Evolutionary conservation across 2,329 filamentous ascomycete genomes (phyloP).

Genomic region (Thelonectria blattea): DNA sequence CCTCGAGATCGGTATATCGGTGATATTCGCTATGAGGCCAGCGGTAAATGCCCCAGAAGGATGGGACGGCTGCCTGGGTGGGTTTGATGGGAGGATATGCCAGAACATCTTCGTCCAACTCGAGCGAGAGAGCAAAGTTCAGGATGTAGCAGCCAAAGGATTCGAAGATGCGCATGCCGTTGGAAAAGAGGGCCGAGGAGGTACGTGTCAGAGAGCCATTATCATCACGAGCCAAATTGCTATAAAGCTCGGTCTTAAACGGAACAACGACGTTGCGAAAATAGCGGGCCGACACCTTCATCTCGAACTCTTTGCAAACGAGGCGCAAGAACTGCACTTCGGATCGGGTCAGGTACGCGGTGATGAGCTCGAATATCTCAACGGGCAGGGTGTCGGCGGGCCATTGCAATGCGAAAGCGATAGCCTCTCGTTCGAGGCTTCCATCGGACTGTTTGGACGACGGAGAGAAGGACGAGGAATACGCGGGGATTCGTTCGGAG

Average conservation of each 20-base stretch:
- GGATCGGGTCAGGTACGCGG: constrained; percentile 58
- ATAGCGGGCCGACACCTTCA: constrained; percentile 61
- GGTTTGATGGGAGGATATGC: constrained; percentile 61
- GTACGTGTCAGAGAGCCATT: constrained; percentile 32
- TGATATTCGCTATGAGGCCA: constrained; percentile 68
- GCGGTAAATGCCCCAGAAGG: constrained; percentile 69
- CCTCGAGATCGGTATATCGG: constrained; percentile 64
- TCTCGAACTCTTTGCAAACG: constrained; percentile 63
- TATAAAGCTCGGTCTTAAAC: constrained; percentile 69
- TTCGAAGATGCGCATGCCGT: constrained; percentile 66
- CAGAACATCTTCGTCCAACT: constrained; percentile 63
- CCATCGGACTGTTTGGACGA: not conserved
- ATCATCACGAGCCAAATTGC: constrained; percentile 38
- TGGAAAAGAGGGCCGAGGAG: constrained; percentile 43
- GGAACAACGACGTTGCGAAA: constrained; percentile 70
- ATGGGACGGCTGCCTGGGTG: constrained; percentile 57
- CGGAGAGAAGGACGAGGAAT: not conserved
- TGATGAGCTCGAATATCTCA: constrained; percentile 67
- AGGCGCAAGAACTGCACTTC: constrained; percentile 67
- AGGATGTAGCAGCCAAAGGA: constrained; percentile 65
- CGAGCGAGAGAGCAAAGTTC: constrained; percentile 71
- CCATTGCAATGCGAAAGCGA: constrained; percentile 34
- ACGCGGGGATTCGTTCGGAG: not conserved
- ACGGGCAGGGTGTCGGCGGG: constrained; percentile 55
- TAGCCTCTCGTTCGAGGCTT: not conserved